Evolutionary conservation across 1,284 basidiomycete genomes (phyloP).

Genomic region (Wallemia mellicola): DNA sequence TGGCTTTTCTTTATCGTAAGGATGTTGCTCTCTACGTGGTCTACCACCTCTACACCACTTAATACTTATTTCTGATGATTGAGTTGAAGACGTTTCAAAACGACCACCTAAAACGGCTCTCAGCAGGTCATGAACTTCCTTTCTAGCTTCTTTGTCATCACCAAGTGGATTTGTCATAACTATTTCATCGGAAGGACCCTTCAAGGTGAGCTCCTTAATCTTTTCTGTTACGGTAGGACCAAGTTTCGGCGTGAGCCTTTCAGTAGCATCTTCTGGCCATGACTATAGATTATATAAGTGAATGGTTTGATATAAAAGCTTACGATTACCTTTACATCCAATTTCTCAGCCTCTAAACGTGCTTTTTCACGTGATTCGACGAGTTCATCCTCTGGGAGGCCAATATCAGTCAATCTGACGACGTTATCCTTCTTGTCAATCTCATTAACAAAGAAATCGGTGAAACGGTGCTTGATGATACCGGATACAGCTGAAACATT

Average conservation of each 20-base stretch:
- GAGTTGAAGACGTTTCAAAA: background rate
- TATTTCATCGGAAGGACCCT: background rate
- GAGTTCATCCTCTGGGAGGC: background rate
- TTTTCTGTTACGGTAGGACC: background rate
- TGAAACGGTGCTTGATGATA: background rate
- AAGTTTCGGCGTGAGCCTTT: background rate
- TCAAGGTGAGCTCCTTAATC: background rate
- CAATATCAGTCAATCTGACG: background rate
- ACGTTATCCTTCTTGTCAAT: background rate
- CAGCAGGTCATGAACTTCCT: background rate
- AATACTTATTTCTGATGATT: background rate
- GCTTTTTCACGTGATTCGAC: background rate
- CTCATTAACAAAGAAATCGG: background rate
- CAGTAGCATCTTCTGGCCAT: background rate
- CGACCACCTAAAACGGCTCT: background rate
- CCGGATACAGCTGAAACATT: background rate
- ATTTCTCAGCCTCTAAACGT: background rate
- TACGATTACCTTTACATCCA: background rate
- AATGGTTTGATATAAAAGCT: background rate
- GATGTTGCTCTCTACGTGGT: background rate
- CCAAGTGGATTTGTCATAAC: background rate
- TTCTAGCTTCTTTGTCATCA: background rate
- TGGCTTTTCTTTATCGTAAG: constrained; percentile 18
- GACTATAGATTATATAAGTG: background rate
- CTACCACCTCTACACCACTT: background rate